Conservation (phyloP, 768 basidiomycete genomes). For the Rhodotorula paludigena region DNA sequence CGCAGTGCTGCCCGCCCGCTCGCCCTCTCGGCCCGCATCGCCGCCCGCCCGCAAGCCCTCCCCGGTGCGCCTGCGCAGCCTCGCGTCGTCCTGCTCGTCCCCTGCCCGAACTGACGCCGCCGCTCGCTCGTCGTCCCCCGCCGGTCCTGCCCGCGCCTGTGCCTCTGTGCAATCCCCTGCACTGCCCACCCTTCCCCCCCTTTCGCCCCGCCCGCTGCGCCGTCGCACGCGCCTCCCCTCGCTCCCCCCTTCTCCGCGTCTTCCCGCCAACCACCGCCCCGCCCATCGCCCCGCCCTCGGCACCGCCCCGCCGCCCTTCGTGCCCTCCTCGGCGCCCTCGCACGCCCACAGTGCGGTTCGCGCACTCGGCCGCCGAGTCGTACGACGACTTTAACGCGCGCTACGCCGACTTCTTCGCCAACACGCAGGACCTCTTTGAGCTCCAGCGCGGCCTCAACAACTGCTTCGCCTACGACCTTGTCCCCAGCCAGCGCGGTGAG, state of each 20-base stretch:
- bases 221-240: not conserved
- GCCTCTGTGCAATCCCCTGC: not conserved
- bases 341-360: constrained; percentile 27
- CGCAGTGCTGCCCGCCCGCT: constrained; percentile 24
- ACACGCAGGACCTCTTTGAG: constrained; percentile 93
- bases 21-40: constrained; percentile 11
- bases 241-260: not conserved
- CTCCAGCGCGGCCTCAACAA: constrained; percentile 98
- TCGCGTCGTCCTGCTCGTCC: not conserved
- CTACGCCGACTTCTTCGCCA: constrained; percentile 88
- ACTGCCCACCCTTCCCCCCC: not conserved
- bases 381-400: constrained; percentile 92
- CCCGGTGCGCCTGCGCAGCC: constrained; percentile 11
- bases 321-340: not conserved
- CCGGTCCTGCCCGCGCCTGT: not conserved
- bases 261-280: too few species aligned
- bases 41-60: constrained; percentile 12
- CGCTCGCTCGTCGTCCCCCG: not conserved
- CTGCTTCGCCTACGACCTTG: constrained; percentile 97
- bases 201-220: not conserved
- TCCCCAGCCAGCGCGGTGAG: constrained; percentile 60
- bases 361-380: constrained; percentile 38
- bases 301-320: not conserved
- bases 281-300: not conserved
- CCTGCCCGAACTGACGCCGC: too few species aligned